Conservation (phyloP, 2,329 filamentous ascomycete genomes). For the Verticillium zaregamsianum region DNA sequence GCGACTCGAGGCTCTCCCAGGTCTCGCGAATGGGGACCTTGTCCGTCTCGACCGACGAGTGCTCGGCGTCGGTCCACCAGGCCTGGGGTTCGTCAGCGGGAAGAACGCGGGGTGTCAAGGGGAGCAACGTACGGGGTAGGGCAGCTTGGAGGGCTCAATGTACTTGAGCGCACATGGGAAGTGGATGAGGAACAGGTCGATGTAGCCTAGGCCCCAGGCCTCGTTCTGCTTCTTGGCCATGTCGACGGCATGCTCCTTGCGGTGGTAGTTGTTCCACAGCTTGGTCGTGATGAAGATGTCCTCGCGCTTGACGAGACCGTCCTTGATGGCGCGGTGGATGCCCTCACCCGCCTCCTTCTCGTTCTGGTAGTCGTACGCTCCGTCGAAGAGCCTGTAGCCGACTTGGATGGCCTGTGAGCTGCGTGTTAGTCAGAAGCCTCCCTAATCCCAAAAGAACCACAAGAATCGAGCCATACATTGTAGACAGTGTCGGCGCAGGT, state of each 20-base stretch:
- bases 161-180: constrained; percentile 45
- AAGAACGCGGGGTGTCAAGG: neutral
- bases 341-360: constrained; percentile 63
- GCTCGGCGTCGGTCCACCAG: constrained; percentile 36
- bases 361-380: constrained; percentile 56
- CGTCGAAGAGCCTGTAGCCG: constrained; percentile 50
- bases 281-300: constrained; percentile 84
- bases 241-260: constrained; percentile 55
- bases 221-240: constrained; percentile 56
- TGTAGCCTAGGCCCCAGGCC: constrained; percentile 60
- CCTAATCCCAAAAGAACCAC: too few species aligned
- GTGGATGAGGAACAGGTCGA: constrained; percentile 69
- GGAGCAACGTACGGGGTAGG: constrained; percentile 52
- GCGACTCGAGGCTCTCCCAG: constrained; percentile 57
- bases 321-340: constrained; percentile 50
- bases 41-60: constrained; percentile 29
- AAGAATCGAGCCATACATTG: constrained; percentile 35
- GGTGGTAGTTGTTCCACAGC: constrained; percentile 77
- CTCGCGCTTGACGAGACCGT: constrained; percentile 64
- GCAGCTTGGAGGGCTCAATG: constrained; percentile 56
- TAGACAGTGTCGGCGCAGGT: constrained; percentile 73
- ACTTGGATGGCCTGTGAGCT: constrained; percentile 38
- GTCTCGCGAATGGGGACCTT: constrained; percentile 47
- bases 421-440: neutral
- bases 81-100: neutral